Evolutionary conservation across 371 early-diverging fungal genomes (phyloP).

Genomic region (Mortierella polycephala): DNA sequence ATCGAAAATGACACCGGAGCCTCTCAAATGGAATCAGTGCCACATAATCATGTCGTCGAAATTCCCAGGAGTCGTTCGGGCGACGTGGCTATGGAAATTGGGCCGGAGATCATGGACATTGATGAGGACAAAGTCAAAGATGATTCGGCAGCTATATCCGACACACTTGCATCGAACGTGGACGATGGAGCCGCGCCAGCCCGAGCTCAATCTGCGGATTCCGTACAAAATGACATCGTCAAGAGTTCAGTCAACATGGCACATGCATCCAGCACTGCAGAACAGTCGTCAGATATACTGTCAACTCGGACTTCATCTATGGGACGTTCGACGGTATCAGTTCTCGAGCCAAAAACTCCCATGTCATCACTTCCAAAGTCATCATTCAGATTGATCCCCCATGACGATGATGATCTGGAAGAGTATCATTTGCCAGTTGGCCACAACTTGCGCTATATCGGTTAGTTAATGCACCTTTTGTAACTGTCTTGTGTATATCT

Average conservation of each 20-base stretch:
- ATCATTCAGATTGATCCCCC: conserved; percentile 55
- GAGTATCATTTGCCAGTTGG: conserved; percentile 41
- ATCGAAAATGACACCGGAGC: conserved; percentile 28
- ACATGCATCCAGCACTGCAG: not conserved
- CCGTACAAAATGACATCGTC: not conserved
- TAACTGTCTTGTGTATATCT: no score
- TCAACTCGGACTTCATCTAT: not conserved
- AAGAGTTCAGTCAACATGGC: not conserved
- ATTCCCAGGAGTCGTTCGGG: not conserved
- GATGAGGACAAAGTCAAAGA: not conserved
- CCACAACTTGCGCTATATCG: conserved; percentile 36
- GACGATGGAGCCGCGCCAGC: no score
- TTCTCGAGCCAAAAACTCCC: conserved; percentile 43
- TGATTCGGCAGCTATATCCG: not conserved
- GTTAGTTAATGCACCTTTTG: conserved; percentile 1
- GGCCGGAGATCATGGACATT: not conserved
- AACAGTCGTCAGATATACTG: not conserved
- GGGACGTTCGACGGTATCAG: not conserved
- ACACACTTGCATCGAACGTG: no score
- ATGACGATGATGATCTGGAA: conserved; percentile 45
- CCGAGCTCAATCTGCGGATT: no score
- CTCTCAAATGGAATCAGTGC: not conserved
- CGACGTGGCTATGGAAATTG: not conserved
- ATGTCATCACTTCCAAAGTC: conserved; percentile 56
- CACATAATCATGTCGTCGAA: not conserved